These are phyloP conservation scores for Digitaria exilis DNA, from an alignment of 202 grass and related monocot genomes.

Conservation along the genomic window DNA sequence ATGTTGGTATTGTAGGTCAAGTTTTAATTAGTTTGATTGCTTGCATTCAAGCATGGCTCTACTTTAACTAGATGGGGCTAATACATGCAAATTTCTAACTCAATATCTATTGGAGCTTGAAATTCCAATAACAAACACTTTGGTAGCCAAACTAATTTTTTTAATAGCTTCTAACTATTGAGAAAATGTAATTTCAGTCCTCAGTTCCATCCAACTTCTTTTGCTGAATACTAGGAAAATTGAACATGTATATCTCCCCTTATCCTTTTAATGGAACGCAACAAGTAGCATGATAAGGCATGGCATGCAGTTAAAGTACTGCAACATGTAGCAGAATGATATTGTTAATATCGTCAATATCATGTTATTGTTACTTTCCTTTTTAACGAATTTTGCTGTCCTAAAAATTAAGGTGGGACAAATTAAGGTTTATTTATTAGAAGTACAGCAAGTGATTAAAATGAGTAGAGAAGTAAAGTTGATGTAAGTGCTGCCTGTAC, in stretches of 20 bases:
- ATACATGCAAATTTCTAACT: background rate
- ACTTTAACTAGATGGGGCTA: background rate
- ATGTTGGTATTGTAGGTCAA: background rate
- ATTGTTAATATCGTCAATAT: no score
- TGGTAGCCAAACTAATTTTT: background rate
- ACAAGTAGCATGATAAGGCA: no score
- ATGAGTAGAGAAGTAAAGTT: slow-evolving; percentile 1
- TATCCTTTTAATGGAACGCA: no score
- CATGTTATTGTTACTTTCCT: no score
- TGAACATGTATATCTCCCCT: no score
- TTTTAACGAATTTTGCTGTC: no score
- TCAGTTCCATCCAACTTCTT: background rate
- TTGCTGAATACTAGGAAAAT: background rate
- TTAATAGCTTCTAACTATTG: slow-evolving; percentile 4
- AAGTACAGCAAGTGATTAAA: slow-evolving; percentile 8
- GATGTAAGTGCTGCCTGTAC: slow-evolving; percentile 23
- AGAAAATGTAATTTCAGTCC: slow-evolving; percentile 24
- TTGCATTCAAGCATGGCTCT: background rate
- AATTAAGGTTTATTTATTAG: background rate
- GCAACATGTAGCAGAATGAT: no score
- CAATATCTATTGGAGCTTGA: background rate
- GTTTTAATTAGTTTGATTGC: background rate
- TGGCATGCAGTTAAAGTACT: no score
- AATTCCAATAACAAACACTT: background rate
- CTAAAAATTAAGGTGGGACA: no score